Evolutionary conservation across 2,329 filamentous ascomycete genomes (phyloP), one percentile per base, ranked within the genome.

Genomic region (Westerdykella sp.): DNA sequence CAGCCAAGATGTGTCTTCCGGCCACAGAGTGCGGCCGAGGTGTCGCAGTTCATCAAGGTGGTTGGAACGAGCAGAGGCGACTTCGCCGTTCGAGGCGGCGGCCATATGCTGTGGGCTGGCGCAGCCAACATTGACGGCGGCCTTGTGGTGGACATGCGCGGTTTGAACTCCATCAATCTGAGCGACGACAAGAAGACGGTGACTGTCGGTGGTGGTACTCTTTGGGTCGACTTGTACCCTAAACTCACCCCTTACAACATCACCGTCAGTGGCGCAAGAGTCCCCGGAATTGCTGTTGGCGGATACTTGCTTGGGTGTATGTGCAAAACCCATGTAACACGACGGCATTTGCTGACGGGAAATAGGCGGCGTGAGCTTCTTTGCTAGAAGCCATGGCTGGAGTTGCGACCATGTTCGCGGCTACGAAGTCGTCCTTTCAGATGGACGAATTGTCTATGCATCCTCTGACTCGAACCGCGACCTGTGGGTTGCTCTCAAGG

Each of bases 381-480:
- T 56, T 25, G 38, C 39, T 9, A 30, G 34, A 11, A 23, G 41
- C 14, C 23, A 50, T 18, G 57, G 57, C 4, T 48, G 12, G 42
- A 23, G 18, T 12, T 23, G 32, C 34, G 40, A 42, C 25, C 12
- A 32, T n/a, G 40, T 37, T 5, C 12, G 6, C 13, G 22, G 22
- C 25, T 42, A 59, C 35, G 69, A 75, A 43, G 63, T 73, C 9
- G 32, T 35, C 3, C 32, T 35, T 35, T 14, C 32, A 9, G 32
- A 35, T 13, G 31, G 31, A 5, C 13, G 39, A 25, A 22, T 25
- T 41, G 16, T 32, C 31, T 15, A 34, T 18, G 60, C 57, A 34
- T 51, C 51, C 30, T 23, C 38, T 7, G 32, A 35, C 2, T 28
- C 39, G 22, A 52, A 59, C 36, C 38, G 45, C 2, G 55, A 57